Conservation (phyloP, 2,329 filamentous ascomycete species). For the Talaromyces pinophilus region DNA sequence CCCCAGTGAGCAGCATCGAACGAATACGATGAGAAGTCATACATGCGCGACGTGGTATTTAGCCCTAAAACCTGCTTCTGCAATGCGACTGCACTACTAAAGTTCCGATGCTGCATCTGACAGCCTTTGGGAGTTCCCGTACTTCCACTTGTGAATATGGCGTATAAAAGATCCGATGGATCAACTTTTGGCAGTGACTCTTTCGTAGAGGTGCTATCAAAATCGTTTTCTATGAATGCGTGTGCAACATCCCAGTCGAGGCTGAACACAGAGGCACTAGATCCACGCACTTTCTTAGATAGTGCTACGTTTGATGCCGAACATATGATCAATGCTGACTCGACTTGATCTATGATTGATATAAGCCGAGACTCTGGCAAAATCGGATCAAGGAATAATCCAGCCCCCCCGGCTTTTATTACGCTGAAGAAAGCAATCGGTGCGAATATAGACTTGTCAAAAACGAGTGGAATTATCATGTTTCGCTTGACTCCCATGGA, state of each 20-base stretch:
- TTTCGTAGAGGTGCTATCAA: not conserved
- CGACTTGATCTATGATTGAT: constrained; percentile 2
- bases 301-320: not conserved
- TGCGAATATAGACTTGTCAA: constrained; percentile 16
- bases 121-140: constrained; percentile 57
- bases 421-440: constrained; percentile 14
- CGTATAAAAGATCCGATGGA: constrained; percentile 39
- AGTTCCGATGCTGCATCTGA: constrained; percentile 55
- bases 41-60: not conserved
- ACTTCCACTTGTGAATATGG: constrained; percentile 57
- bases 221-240: not conserved
- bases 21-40: constrained; percentile 57
- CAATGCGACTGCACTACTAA: constrained; percentile 6
- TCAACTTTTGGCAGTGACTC: constrained; percentile 9
- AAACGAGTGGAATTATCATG: constrained; percentile 13
- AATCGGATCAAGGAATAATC: constrained; percentile 7
- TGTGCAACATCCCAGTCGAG: not conserved
- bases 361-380: constrained; percentile 12
- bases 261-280: not conserved
- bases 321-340: not conserved
- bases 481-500: constrained; percentile 7
- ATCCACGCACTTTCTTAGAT: not conserved
- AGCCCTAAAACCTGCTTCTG: not conserved
- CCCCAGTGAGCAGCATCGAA: constrained; percentile 57
- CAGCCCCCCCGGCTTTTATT: constrained; percentile 20